Base-by-base conservation (phyloP, 768 basidiomycete genomes). In the Lactarius deliciosus region DNA sequence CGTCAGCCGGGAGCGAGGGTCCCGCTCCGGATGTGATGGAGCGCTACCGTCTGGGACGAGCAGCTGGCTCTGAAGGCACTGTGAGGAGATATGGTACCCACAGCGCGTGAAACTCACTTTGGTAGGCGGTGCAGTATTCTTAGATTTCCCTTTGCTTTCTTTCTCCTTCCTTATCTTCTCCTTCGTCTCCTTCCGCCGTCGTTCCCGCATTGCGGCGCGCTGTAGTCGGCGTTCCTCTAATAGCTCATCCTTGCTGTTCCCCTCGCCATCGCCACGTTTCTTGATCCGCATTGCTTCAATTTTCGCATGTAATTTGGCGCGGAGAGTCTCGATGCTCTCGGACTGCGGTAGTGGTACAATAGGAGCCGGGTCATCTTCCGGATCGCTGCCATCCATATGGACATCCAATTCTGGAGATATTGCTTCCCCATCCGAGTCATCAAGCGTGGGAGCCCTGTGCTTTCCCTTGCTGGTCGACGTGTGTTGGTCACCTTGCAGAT, bases 161-260 rank as follows among this genome's bases (percentile, higher is more conserved):
- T 85, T 81, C 74, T 90, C 88, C 18, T 80, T 81, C 71, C 80
- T 78, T 66, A 87, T 91, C 77, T 92, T 90, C 77, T 95, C 94
- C 74, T 83, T 90, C 9, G 91, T 92, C 79, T 92, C 90, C 73
- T 90, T 91, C 73, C 95, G 78, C 71, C 96, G 79, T 64, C 87
- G 84, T 76, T 98, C 96, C 25, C 95, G 82, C 82, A 97, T 81
- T 40, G 88, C 86, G 0, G 89, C 95, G 5, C 94, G 81, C 72
- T 92, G 87, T 71, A 77, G 77, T 68, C 94, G 79, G 61, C 91
- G 81, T 76, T 94, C 91, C 73, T 94, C 91, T 60, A 98, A 75
- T 56, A 98, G 75, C 68, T 87, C 92, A 73, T 98, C 95, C 73
- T 84, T 87, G 73, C 88, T 88, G 7, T 81, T 83, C 11, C 85